A percentile compares a stretch with the other conserved stretches of the same genome.
phyloP scores from a whole-genome alignment of 106 monocot species.

The Triglochin maritima region DNA sequence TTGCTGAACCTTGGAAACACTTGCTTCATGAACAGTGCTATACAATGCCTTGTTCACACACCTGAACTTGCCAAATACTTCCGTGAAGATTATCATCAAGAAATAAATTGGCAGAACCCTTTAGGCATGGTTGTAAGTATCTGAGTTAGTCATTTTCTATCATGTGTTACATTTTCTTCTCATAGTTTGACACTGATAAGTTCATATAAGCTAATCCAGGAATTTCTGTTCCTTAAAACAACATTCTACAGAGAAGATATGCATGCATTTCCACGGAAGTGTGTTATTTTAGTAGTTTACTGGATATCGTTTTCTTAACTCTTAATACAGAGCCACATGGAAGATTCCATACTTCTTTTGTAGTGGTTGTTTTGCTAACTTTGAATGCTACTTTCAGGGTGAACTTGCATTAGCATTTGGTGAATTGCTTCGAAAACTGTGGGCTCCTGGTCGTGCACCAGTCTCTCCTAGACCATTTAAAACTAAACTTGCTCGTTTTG shows the following conservation, averaged over 20 bases:
- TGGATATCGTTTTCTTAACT: too few relatives aligned
- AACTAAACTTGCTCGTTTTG: constrained; percentile 94
- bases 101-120: constrained; percentile 97
- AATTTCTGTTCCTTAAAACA: too few relatives aligned
- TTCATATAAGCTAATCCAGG: too few relatives aligned
- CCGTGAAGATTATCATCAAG: constrained; percentile 83
- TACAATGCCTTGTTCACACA: constrained; percentile 98
- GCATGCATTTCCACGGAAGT: too few relatives aligned
- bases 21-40: constrained; percentile 98
- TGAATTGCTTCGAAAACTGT: constrained; percentile 82
- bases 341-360: background rate
- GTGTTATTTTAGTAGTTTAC: too few relatives aligned
- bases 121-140: constrained; percentile 97
- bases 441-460: constrained; percentile 81
- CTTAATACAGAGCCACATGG: background rate
- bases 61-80: constrained; percentile 95
- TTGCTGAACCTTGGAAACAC: constrained; percentile 95
- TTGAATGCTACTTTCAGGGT: constrained; percentile 40
- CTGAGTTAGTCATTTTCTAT: background rate
- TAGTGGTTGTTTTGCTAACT: background rate
- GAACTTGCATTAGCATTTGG: constrained; percentile 99
- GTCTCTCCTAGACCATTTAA: constrained; percentile 97
- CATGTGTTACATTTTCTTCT: too few relatives aligned
- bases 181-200: too few relatives aligned
- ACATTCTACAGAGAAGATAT: too few relatives aligned